phyloP scores from a whole-genome alignment of 2,329 filamentous ascomycete genomes.

The Acrocalymma vagum region DNA sequence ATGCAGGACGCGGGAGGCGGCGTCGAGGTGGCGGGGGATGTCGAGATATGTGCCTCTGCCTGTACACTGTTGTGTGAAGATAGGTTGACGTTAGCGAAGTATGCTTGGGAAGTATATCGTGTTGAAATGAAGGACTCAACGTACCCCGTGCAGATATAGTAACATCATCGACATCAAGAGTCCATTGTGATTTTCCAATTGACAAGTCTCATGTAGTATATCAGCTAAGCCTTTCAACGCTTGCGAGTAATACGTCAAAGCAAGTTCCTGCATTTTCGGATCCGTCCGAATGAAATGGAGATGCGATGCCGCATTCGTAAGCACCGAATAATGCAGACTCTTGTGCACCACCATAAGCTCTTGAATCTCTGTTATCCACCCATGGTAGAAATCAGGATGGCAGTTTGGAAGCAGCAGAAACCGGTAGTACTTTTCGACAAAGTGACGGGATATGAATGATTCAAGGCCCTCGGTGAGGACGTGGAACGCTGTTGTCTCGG shows the following conservation, averaged over 20 bases:
- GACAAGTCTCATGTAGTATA: conserved; percentile 5
- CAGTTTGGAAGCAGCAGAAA: conserved; percentile 37
- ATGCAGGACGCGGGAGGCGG: conserved; percentile 18
- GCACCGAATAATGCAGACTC: conserved; percentile 37
- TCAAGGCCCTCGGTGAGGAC: conserved; percentile 12
- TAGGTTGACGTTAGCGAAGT: too few species aligned
- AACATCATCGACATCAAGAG: conserved; percentile 22
- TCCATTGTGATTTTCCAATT: conserved; percentile 14
- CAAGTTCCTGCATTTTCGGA: conserved; percentile 15
- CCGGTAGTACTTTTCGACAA: conserved; percentile 19
- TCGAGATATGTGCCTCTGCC: conserved; percentile 19
- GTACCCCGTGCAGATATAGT: conserved; percentile 22
- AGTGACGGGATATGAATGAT: conserved; percentile 17
- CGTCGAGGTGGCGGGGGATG: conserved; percentile 17
- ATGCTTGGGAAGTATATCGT: not conserved
- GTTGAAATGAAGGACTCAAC: not conserved
- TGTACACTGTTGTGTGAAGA: conserved; percentile 18
- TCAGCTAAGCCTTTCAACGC: conserved; percentile 15
- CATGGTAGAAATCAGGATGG: conserved; percentile 37
- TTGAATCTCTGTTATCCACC: conserved; percentile 39
- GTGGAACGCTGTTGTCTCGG: conserved; percentile 8
- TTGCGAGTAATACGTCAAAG: conserved; percentile 21
- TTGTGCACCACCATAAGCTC: conserved; percentile 34
- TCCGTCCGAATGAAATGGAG: conserved; percentile 17
- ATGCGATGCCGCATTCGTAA: conserved; percentile 25